These are phyloP conservation scores for Monosporascus sp. DNA, from an alignment of 2,329 filamentous ascomycete species.

Conservation along the genomic window DNA sequence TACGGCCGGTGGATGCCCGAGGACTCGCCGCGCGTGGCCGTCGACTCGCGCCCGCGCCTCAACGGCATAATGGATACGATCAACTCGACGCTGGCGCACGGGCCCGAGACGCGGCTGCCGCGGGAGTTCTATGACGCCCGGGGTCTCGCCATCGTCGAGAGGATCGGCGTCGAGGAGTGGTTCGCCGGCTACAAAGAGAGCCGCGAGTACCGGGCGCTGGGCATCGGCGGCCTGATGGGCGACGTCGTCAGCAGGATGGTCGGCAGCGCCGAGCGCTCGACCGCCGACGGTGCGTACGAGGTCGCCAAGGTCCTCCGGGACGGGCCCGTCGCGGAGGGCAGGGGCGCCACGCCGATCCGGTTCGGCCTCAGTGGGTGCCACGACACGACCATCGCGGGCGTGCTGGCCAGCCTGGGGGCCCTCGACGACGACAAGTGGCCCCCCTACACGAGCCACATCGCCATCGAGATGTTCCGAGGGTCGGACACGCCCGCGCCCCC, in stretches of 20 bases:
- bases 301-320: conserved; percentile 24
- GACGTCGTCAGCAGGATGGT: conserved; percentile 77
- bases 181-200: conserved; percentile 81
- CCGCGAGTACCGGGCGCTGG: conserved; percentile 79
- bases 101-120: conserved; percentile 71
- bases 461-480: conserved; percentile 79
- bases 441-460: conserved; percentile 87
- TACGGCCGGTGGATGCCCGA: conserved; percentile 84
- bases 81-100: conserved; percentile 83
- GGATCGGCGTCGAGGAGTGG: conserved; percentile 87
- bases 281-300: conserved; percentile 49
- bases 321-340: conserved; percentile 29
- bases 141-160: conserved; percentile 62
- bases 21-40: conserved; percentile 60
- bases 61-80: conserved; percentile 92
- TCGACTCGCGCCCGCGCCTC: conserved; percentile 78
- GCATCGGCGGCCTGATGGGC: conserved; percentile 79
- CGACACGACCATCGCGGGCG: conserved; percentile 83
- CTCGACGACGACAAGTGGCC: conserved; percentile 75
- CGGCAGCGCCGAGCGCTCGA: conserved; percentile 52
- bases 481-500: conserved; percentile 17
- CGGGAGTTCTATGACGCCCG: conserved; percentile 80
- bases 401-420: conserved; percentile 72
- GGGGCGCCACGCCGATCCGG: conserved; percentile 46
- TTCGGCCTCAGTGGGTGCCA: conserved; percentile 83